Conservation (phyloP, 495 filamentous ascomycete species). For the Trichoderma asperelloides region DNA sequence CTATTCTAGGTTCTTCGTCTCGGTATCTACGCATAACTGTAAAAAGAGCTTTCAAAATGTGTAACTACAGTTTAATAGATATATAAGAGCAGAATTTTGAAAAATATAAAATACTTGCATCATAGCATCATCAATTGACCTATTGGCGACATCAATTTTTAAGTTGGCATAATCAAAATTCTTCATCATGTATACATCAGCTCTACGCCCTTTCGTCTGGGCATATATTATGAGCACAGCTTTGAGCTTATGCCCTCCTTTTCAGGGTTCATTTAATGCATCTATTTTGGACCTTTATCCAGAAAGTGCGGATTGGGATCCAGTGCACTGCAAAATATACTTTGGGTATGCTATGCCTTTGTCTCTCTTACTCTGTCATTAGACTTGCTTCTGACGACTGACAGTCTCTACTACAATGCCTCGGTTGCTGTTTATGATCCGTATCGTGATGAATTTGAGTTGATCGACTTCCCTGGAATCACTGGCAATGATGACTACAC, state of each 20-base stretch:
- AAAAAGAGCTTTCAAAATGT: neutral
- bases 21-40: neutral
- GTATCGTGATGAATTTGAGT: neutral
- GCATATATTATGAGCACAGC: neutral
- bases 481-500: neutral
- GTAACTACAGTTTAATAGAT: neutral
- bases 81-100: neutral
- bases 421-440: neutral
- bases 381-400: neutral
- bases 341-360: neutral
- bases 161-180: neutral
- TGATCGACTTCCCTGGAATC: neutral
- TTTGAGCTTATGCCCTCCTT: neutral
- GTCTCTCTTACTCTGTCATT: neutral
- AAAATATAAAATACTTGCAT: neutral
- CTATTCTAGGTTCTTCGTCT: neutral
- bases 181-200: neutral
- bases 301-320: neutral
- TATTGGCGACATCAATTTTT: neutral
- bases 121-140: neutral
- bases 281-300: neutral
- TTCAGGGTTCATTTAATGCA: neutral
- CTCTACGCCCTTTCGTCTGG: neutral
- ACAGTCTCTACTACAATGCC: neutral
- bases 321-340: neutral